A percentile compares a stretch with the other conserved stretches of the same genome.
Evolutionary conservation across 352 stramenopile species (phyloP).

Genomic region (Thalassiosira mediterranea): DNA sequence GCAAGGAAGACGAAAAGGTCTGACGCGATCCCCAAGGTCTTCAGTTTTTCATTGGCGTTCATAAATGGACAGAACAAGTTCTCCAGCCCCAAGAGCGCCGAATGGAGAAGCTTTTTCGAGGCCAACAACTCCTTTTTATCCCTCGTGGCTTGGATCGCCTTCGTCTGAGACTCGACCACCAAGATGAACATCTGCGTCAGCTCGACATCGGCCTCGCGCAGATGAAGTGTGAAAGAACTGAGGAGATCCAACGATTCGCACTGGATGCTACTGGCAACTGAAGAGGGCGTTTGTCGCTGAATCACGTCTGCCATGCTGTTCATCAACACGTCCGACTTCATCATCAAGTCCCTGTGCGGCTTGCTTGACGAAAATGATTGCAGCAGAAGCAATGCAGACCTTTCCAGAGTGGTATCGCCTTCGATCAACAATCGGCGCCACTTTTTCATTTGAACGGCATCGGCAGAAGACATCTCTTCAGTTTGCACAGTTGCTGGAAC

Average conservation of each 20-base stretch:
- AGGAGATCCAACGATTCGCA: constrained; percentile 37
- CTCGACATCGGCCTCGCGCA: constrained; percentile 2
- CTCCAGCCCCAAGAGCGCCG: constrained; percentile 32
- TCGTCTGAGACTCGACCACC: constrained; percentile 36
- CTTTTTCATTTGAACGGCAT: not conserved
- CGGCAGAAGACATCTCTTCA: too few relatives aligned
- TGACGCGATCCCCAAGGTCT: constrained; percentile 11
- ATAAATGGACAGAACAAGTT: constrained; percentile 29
- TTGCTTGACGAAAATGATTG: constrained; percentile 27
- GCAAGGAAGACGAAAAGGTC: constrained; percentile 42
- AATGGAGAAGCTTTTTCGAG: constrained; percentile 26
- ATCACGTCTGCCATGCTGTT: constrained; percentile 14
- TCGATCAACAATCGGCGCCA: constrained; percentile 9
- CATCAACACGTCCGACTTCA: constrained; percentile 24
- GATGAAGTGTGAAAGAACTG: constrained; percentile 22
- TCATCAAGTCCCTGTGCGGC: constrained; percentile 25
- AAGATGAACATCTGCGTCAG: constrained; percentile 29
- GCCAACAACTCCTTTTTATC: constrained; percentile 16
- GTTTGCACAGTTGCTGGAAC: not conserved
- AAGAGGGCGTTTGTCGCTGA: constrained; percentile 1
- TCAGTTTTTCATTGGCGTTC: constrained; percentile 8
- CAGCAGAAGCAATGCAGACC: constrained; percentile 27
- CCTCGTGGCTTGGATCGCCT: constrained; percentile 33
- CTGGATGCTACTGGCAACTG: constrained; percentile 25
- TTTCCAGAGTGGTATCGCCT: constrained; percentile 36